A percentile compares a stretch with the other conserved stretches of the same genome.
phyloP scores from a whole-genome alignment of 805 yeast species.

The Diddensiella caesifluorescens region DNA sequence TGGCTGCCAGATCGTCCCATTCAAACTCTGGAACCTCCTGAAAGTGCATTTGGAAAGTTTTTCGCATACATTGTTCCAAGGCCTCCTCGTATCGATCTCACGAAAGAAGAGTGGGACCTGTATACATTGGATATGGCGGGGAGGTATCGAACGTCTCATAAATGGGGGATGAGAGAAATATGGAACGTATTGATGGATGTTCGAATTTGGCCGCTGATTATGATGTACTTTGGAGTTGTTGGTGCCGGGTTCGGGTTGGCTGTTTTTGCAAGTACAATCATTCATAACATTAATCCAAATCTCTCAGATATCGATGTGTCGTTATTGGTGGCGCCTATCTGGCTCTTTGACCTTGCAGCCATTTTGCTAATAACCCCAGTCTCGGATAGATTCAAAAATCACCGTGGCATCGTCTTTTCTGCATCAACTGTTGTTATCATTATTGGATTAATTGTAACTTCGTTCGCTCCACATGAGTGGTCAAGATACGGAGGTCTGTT shows the following conservation, averaged over 20 bases:
- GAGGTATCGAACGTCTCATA: constrained; percentile 39
- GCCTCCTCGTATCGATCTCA: constrained; percentile 34
- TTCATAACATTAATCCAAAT: constrained; percentile 55
- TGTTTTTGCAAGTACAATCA: constrained; percentile 77
- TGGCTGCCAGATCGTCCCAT: constrained; percentile 85
- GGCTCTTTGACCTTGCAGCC: constrained; percentile 79
- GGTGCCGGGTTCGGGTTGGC: constrained; percentile 88
- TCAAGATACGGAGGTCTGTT: constrained; percentile 71
- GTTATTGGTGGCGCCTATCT: constrained; percentile 78
- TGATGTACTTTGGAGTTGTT: constrained; percentile 91
- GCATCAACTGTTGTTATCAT: constrained; percentile 63
- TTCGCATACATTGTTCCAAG: constrained; percentile 5
- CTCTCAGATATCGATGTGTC: constrained; percentile 65
- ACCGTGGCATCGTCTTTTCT: constrained; percentile 59
- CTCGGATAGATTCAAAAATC: constrained; percentile 60
- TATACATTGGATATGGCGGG: constrained; percentile 58
- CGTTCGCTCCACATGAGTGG: constrained; percentile 73
- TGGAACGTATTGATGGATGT: constrained; percentile 50
- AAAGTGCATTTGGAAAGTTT: constrained; percentile 9
- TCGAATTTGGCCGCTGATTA: constrained; percentile 71
- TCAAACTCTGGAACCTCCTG: constrained; percentile 1
- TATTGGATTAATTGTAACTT: constrained; percentile 66
- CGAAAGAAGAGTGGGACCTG: constrained; percentile 43
- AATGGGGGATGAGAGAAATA: constrained; percentile 61
- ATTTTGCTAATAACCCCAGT: constrained; percentile 72